phyloP scores from a whole-genome alignment of 208 protist genomes.

The Trypanosoma avium region DNA sequence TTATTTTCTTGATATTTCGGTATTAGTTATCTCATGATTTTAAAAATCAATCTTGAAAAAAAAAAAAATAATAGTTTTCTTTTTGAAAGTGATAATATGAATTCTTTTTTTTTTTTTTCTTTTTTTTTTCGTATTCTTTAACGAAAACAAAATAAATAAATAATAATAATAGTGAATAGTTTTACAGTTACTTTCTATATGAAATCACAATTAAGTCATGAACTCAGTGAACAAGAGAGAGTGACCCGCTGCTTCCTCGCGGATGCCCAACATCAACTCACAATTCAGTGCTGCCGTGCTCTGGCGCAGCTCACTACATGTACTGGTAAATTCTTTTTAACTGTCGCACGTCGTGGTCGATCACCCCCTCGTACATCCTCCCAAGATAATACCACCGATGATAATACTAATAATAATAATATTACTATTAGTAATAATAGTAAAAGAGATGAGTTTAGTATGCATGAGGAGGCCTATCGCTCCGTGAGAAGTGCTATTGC shows the following conservation, averaged over 20 bases:
- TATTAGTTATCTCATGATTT: not conserved
- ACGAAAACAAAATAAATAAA: no score
- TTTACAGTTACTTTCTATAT: not conserved
- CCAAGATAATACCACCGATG: not conserved
- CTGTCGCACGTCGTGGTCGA: constrained; percentile 27
- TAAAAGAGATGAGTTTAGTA: constrained; percentile 24
- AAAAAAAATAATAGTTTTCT: not conserved
- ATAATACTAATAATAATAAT: no score
- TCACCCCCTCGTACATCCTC: constrained; percentile 16
- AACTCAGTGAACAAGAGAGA: not conserved
- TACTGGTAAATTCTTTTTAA: constrained; percentile 29
- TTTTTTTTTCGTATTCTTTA: not conserved
- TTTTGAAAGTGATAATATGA: not conserved
- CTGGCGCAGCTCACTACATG: constrained; percentile 31
- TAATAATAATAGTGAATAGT: no score
- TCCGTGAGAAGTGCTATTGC: constrained; percentile 72
- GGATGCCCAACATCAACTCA: constrained; percentile 30
- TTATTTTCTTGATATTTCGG: not conserved
- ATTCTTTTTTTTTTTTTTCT: constrained; percentile 1
- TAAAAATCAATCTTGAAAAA: no score
- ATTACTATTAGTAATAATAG: no score
- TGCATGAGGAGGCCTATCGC: constrained; percentile 57
- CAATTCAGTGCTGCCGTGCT: constrained; percentile 30
- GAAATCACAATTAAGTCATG: not conserved
- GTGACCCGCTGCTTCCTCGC: constrained; percentile 36